Evolutionary conservation across 345 rosid genomes (phyloP).

Genomic region (Cardiospermum halicacabum): DNA sequence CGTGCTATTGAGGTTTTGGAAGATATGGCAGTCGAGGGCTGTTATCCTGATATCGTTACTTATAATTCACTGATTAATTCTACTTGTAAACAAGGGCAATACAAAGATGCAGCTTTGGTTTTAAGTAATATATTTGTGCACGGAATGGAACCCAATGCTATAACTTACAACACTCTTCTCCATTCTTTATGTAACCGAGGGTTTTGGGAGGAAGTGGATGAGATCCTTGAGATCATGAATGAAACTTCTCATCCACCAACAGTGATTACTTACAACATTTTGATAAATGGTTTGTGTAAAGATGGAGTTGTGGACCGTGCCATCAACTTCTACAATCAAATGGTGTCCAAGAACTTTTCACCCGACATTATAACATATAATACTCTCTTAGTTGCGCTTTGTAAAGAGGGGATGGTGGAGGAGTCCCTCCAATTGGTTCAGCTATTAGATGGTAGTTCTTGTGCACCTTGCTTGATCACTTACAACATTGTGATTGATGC

Average conservation of each 20-base stretch:
- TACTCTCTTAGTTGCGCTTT: slow-evolving; percentile 60
- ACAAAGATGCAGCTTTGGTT: slow-evolving; percentile 50
- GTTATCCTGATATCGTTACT: slow-evolving; percentile 70
- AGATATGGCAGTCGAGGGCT: slow-evolving; percentile 71
- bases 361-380: slow-evolving; percentile 86
- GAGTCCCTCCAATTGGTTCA: slow-evolving; percentile 56
- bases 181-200: slow-evolving; percentile 60
- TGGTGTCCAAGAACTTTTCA: slow-evolving; percentile 41
- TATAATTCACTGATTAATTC: slow-evolving; percentile 65
- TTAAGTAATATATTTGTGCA: slow-evolving; percentile 44
- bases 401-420: slow-evolving; percentile 59
- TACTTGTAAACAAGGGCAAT: slow-evolving; percentile 55
- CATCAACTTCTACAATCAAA: slow-evolving; percentile 52
- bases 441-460: slow-evolving; percentile 36
- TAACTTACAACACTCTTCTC: slow-evolving; percentile 73
- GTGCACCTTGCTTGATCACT: slow-evolving; percentile 62
- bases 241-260: slow-evolving; percentile 46
- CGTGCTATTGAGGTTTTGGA: slow-evolving; percentile 76
- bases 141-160: slow-evolving; percentile 59
- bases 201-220: slow-evolving; percentile 70
- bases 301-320: slow-evolving; percentile 62
- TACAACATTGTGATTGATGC: slow-evolving; percentile 76
- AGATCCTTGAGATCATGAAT: slow-evolving; percentile 59
- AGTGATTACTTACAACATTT: slow-evolving; percentile 68
- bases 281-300: slow-evolving; percentile 80